Evolutionary conservation across 1,284 basidiomycete genomes (phyloP).

Genomic region (Cystobasidium sp.): DNA sequence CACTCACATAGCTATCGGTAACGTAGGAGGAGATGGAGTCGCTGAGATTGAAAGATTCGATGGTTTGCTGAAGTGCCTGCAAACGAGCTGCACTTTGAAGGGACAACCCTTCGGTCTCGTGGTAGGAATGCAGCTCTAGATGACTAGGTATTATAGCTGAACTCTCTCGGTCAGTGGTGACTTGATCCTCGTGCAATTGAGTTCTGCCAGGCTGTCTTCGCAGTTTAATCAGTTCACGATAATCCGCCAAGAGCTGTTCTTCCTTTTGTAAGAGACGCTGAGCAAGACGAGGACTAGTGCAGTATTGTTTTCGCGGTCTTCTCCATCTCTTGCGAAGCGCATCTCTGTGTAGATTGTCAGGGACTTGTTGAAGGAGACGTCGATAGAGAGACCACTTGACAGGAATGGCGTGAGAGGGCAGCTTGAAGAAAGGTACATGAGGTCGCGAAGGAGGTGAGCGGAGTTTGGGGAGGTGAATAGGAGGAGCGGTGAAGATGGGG

Average conservation of each 20-base stretch:
- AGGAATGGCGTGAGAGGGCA: constrained; percentile 73
- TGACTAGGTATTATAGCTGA: no score
- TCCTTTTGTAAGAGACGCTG: constrained; percentile 1
- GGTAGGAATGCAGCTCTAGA: no score
- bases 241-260: constrained; percentile 16
- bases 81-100: no score
- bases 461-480: neutral
- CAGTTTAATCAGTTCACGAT: neutral
- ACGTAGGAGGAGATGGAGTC: no score
- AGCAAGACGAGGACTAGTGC: constrained; percentile 7
- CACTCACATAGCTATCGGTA: no score
- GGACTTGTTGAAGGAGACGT: constrained; percentile 66
- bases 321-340: constrained; percentile 17
- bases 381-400: constrained; percentile 76
- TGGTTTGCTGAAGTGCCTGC: no score
- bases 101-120: no score
- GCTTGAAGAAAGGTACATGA: constrained; percentile 71
- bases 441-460: constrained; percentile 61
- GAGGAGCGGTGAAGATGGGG: constrained; percentile 4
- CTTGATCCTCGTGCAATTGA: neutral
- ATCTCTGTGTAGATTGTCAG: constrained; percentile 49
- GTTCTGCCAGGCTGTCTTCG: neutral
- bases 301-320: constrained; percentile 1
- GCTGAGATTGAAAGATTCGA: no score
- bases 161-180: neutral